Conservation (phyloP, 139 green algal species). For the Gonium pectorale region DNA sequence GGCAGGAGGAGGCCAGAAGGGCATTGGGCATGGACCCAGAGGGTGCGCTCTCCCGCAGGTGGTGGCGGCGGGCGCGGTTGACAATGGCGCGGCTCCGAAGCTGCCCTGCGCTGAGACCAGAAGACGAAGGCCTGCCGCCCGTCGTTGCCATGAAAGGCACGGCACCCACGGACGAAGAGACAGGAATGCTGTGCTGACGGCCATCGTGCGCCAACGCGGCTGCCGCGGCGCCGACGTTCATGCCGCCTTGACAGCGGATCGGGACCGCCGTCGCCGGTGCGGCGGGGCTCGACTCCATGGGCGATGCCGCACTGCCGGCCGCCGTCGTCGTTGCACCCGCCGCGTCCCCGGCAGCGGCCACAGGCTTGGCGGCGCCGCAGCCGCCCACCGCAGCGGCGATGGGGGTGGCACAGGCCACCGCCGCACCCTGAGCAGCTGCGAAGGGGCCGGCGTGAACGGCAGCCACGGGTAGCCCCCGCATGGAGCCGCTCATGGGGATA, state of each 20-base stretch:
- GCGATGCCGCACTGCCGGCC: background rate
- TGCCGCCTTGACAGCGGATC: background rate
- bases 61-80: conserved; percentile 22
- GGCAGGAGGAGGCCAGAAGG: background rate
- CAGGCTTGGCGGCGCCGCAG: background rate
- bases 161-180: conserved; percentile 15
- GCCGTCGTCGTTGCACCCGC: too few relatives aligned
- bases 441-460: too few relatives aligned
- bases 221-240: background rate
- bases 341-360: background rate
- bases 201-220: background rate
- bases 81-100: background rate
- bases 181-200: background rate
- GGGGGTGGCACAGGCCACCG: background rate
- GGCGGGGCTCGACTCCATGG: conserved; percentile 11
- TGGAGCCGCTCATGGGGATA: too few relatives aligned
- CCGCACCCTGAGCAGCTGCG: background rate
- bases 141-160: conserved; percentile 9
- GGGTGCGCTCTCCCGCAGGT: background rate
- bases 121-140: too few relatives aligned
- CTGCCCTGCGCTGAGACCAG: background rate
- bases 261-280: too few relatives aligned
- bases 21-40: background rate
- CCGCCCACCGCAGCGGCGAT: conserved; percentile 15
- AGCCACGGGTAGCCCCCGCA: too few relatives aligned